phyloP scores from a whole-genome alignment of 192 early-diverging fungal genomes.

The Backusella australiensis region DNA sequence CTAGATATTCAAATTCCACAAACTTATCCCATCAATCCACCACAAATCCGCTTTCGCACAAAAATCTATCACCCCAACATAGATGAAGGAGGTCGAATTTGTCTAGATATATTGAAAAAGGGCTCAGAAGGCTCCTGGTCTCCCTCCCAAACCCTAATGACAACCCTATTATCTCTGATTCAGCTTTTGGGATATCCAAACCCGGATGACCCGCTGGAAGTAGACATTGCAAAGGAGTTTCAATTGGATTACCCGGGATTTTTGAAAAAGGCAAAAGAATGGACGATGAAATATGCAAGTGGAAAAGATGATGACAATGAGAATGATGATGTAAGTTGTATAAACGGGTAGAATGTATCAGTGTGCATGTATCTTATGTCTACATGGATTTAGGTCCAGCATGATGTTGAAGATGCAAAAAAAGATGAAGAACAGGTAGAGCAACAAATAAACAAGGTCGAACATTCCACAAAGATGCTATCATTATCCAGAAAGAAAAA shows the following conservation, averaged over 20 bases:
- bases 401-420: neutral
- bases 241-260: slow-evolving; percentile 44
- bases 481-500: neutral
- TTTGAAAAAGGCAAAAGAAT: slow-evolving; percentile 40
- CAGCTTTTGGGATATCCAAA: slow-evolving; percentile 65
- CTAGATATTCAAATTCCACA: slow-evolving; percentile 60
- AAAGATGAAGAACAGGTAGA: neutral
- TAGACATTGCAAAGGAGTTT: slow-evolving; percentile 62
- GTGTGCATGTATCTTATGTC: neutral
- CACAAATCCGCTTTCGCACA: slow-evolving; percentile 66
- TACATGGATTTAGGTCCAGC: neutral
- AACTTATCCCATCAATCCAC: slow-evolving; percentile 72
- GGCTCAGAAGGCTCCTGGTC: slow-evolving; percentile 60
- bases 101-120: slow-evolving; percentile 66
- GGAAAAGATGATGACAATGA: neutral
- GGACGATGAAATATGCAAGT: slow-evolving; percentile 39
- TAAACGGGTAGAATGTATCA: neutral
- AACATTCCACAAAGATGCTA: neutral
- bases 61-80: slow-evolving; percentile 84
- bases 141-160: slow-evolving; percentile 64
- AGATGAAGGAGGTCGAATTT: slow-evolving; percentile 75
- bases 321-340: neutral
- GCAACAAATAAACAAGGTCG: neutral
- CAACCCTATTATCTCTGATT: slow-evolving; percentile 55
- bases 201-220: slow-evolving; percentile 71